Conservation (phyloP, 1,284 basidiomycete genomes). For the Sanguinoderma infundibulare region DNA sequence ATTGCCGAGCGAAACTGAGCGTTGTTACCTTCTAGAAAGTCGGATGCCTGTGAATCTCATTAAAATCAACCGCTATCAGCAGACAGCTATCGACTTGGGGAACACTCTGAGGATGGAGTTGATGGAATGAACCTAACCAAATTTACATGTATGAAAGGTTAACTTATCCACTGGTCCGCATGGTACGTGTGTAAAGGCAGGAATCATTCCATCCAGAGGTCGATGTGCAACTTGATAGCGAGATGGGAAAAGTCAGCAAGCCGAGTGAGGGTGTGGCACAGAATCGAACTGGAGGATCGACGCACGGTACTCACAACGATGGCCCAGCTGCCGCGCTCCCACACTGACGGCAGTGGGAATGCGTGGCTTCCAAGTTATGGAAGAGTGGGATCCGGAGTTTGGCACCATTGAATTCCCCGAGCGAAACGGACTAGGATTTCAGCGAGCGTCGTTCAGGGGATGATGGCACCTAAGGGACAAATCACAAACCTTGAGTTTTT, state of each 20-base stretch:
- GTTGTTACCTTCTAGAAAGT: too few relatives aligned
- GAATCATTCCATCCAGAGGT: not conserved
- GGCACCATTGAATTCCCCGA: too few relatives aligned
- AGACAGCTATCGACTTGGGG: too few relatives aligned
- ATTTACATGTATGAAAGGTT: not conserved
- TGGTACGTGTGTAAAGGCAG: not conserved
- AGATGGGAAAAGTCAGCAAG: not conserved
- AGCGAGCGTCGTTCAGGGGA: too few relatives aligned
- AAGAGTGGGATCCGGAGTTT: too few relatives aligned
- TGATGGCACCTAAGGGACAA: not conserved
- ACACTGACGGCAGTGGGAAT: too few relatives aligned
- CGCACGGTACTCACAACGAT: not conserved
- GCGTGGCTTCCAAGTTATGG: too few relatives aligned
- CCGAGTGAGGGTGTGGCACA: not conserved
- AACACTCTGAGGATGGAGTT: not conserved
- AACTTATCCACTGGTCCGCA: not conserved
- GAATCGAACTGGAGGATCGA: not conserved
- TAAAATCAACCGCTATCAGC: not conserved
- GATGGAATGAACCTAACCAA: not conserved
- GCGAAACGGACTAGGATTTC: not conserved
- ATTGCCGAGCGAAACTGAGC: too few relatives aligned
- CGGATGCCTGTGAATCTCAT: too few relatives aligned
- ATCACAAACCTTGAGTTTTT: not conserved
- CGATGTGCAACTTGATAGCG: not conserved
- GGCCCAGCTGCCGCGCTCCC: too few relatives aligned